Percentiles rank a stretch among this genome's conserved stretches.
Conservation (phyloP, 805 yeast species). For the Candida boleticola region DNA sequence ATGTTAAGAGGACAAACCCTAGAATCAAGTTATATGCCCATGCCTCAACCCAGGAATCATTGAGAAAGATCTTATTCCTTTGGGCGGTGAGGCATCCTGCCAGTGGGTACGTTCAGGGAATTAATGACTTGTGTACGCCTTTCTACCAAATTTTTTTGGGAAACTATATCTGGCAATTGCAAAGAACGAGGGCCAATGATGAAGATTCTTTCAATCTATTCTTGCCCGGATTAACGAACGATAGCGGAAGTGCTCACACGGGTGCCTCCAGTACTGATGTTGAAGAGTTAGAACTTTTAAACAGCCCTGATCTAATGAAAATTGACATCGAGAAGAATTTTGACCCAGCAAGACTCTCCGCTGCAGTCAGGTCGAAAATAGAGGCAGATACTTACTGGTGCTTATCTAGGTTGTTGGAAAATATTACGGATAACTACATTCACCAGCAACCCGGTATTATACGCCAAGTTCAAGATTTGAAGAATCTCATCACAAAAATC, state of each 20-base stretch:
- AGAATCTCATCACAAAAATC: constrained; percentile 74
- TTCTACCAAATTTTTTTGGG: constrained; percentile 82
- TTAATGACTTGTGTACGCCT: constrained; percentile 91
- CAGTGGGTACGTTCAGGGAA: constrained; percentile 96
- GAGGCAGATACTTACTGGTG: constrained; percentile 99
- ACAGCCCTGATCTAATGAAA: constrained; percentile 20
- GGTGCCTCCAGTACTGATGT: constrained; percentile 12
- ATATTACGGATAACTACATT: constrained; percentile 93
- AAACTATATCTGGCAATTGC: constrained; percentile 54
- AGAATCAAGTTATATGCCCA: constrained; percentile 68
- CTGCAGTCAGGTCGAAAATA: constrained; percentile 59
- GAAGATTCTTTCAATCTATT: constrained; percentile 15
- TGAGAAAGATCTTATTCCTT: constrained; percentile 77
- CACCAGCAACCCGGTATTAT: constrained; percentile 98
- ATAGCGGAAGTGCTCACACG: constrained; percentile 6
- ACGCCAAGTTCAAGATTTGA: constrained; percentile 80
- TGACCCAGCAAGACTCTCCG: constrained; percentile 62
- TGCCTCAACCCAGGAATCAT: constrained; percentile 69
- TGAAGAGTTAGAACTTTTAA: constrained; percentile 20
- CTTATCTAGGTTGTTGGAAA: constrained; percentile 82
- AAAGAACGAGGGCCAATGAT: constrained; percentile 14
- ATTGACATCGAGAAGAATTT: constrained; percentile 46
- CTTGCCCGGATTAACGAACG: constrained; percentile 31
- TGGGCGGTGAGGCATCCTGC: constrained; percentile 99
- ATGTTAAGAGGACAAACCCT: constrained; percentile 93